Base-by-base conservation (phyloP, 169 alveolate genomes). In the Eimeria maxima region DNA sequence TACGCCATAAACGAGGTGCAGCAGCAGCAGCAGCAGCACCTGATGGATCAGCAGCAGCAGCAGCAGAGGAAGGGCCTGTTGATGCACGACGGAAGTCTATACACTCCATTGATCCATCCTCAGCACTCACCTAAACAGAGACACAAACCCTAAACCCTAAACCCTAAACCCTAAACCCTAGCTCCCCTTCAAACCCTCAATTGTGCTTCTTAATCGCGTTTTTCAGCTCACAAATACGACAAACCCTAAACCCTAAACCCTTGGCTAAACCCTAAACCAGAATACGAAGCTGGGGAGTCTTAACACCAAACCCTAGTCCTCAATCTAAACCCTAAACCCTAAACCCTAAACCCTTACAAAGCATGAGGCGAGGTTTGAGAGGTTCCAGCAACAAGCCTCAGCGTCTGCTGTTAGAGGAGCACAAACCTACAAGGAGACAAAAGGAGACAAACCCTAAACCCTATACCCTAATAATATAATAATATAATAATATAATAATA, bases 151-250 rank as follows among this genome's bases (percentile, higher is more conserved):
- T 60, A 24, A 60, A 18, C 78, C 81, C 67, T 42, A 11, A 67
- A n/a, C 57, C 76, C 65, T 42, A 38, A 33, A 18, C 93, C 57
- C 78, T 60, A 53, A 50, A 44, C 63, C 38, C 69, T 53, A 27
- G 91, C 50, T 20, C 18, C 18, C 95, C 95, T 96, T 60, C 95
- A n/a, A 44, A 96, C 57, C 95, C 73, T 44, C 50, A 69, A 42
- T 55, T 11, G 50, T n/a, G n/a, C n/a, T n/a, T n/a, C n/a, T n/a
- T n/a, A n/a, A n/a, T n/a, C n/a, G n/a, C n/a, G n/a, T n/a, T n/a
- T n/a, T n/a, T n/a, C n/a, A n/a, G n/a, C n/a, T n/a, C n/a, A n/a
- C n/a, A n/a, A n/a, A n/a, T n/a, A n/a, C n/a, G n/a, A n/a, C n/a
- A 2, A 38, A 91, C 95, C 65, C 95, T 74, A 53, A 50, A 91